Evolutionary conservation across 1,284 basidiomycete genomes (phyloP).

Genomic region (Puccinia novopanici): DNA sequence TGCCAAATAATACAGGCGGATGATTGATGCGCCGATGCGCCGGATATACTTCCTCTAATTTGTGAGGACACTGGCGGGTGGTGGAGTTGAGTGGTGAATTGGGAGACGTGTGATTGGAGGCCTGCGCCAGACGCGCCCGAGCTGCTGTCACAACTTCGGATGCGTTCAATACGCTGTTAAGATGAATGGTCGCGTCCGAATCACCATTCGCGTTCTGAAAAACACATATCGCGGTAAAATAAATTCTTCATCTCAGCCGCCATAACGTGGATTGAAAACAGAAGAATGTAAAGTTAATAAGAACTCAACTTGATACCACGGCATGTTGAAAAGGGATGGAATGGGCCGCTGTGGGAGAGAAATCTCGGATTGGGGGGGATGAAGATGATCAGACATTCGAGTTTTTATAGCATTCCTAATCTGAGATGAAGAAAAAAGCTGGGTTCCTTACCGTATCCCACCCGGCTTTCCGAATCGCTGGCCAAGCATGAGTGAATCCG

Average conservation of each 20-base stretch:
- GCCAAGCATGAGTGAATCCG: slow-evolving; percentile 71
- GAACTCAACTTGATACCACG: slow-evolving; percentile 45
- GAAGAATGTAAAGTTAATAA: neutral
- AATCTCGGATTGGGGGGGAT: neutral
- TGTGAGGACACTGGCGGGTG: neutral
- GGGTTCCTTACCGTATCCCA: slow-evolving; percentile 68
- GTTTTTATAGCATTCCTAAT: neutral
- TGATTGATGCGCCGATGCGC: neutral
- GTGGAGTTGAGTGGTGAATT: neutral
- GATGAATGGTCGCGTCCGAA: slow-evolving; percentile 27
- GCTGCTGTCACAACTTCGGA: neutral
- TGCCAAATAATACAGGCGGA: neutral
- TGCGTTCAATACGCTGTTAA: slow-evolving; percentile 41
- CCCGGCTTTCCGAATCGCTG: slow-evolving; percentile 67
- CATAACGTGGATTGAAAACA: slow-evolving; percentile 1
- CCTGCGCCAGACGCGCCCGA: neutral
- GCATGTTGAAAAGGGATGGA: slow-evolving; percentile 28
- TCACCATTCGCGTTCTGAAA: slow-evolving; percentile 37
- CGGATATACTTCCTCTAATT: slow-evolving; percentile 14
- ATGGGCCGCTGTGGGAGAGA: slow-evolving; percentile 42
- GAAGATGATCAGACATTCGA: neutral
- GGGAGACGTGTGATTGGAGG: neutral
- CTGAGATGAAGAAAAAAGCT: neutral
- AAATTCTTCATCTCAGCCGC: no score
- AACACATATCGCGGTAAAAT: neutral